Evolutionary conservation across 2,329 filamentous ascomycete species (phyloP), one percentile per base, ranked within the genome.

Genomic region (Stagonosporopsis chrysanthemi): DNA sequence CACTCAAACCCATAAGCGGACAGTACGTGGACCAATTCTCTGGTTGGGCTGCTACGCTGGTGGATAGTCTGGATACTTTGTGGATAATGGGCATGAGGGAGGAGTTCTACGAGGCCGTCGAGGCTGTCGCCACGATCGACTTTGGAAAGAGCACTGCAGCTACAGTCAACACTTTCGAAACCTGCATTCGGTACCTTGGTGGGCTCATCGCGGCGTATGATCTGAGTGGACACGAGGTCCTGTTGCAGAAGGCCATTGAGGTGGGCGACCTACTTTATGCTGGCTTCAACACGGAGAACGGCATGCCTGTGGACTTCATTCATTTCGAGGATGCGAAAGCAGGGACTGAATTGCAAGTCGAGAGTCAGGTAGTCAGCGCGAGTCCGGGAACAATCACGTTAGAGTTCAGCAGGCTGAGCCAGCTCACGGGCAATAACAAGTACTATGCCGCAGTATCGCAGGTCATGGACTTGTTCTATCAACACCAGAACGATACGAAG

Each of bases 361-460:
- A 84, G 69, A 51, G 62, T 40, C 45, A 55, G 14, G 60, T 67
- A 43, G 60, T 66, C 19, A 65, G 60, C 41, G 70, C 67, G 6
- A 64, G 62, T 24, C 67, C 66, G 8, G 93, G 90, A 2, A 91
- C 90, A 11, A 80, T 97, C 61, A 88, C 88, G 8, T 83, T 97
- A 81, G 93, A 97, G 74, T 97, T 97, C 74, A 97, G 92, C 1
- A 86, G 92, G 15, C 82, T 97, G 41, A 90, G 92, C 8, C 93
- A 97, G 75, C 80, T 97, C 61, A 97, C 93, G 0, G 86, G 87
- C 55, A 82, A 94, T 58, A 78, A 88, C 65, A 92, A 88, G 73
- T 97, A 96, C 77, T 97, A 96, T 71, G 93, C 97, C 77, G 92
- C 92, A 15, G 83, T 97, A 59, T 90, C 91, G 45, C 88, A 92